Percentiles rank a stretch among this genome's conserved stretches.
Conservation (phyloP, 2,329 filamentous ascomycete species). For the Pseudocercospora musae region DNA sequence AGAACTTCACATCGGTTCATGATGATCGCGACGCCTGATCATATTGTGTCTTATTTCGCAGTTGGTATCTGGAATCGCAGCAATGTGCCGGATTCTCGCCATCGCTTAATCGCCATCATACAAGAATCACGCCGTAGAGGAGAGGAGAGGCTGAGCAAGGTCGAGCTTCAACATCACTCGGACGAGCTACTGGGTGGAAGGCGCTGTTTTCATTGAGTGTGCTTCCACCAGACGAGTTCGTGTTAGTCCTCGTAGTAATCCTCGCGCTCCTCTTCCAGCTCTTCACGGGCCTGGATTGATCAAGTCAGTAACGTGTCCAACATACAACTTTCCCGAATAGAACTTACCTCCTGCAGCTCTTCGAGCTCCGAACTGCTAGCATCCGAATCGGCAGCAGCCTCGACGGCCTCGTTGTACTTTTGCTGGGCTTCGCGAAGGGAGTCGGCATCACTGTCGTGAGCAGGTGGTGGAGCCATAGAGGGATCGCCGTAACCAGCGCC, state of each 20-base stretch:
- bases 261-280: slow-evolving; percentile 20
- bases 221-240: neutral
- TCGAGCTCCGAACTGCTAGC: slow-evolving; percentile 24
- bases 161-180: neutral
- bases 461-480: slow-evolving; percentile 6
- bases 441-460: slow-evolving; percentile 19
- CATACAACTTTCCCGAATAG: neutral
- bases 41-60: neutral
- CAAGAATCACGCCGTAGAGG: neutral
- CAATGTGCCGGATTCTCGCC: neutral
- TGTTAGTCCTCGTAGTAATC: slow-evolving; percentile 22
- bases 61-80: neutral
- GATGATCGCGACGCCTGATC: neutral
- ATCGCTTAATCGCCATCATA: neutral
- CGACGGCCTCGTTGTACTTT: slow-evolving; percentile 22
- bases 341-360: slow-evolving; percentile 14
- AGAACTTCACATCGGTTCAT: neutral
- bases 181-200: neutral
- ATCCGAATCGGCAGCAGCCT: slow-evolving; percentile 21
- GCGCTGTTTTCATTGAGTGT: neutral
- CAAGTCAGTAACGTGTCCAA: neutral
- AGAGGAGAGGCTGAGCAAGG: neutral
- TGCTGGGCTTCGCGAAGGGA: slow-evolving; percentile 20
- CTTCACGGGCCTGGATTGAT: slow-evolving; percentile 16
- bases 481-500: neutral